Conservation (phyloP, 2,329 filamentous ascomycete genomes). For the Cercospora berteroae region DNA sequence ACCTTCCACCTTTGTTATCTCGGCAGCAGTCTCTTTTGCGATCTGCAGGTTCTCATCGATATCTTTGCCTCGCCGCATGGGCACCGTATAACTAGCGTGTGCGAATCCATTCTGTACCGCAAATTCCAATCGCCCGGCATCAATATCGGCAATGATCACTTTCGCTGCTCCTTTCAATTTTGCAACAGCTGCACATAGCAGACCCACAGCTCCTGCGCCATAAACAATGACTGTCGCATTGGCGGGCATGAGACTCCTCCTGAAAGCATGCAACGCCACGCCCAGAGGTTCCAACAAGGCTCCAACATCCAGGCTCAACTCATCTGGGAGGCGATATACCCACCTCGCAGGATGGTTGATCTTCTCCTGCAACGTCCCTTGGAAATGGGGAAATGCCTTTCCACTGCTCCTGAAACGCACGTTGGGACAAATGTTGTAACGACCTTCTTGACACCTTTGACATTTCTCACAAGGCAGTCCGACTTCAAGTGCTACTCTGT, state of each 20-base stretch:
- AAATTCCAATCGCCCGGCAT: constrained; percentile 56
- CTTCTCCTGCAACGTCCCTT: constrained; percentile 62
- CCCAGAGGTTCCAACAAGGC: constrained; percentile 61
- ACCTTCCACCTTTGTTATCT: constrained; percentile 41
- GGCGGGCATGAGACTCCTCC: constrained; percentile 51
- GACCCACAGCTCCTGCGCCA: constrained; percentile 61
- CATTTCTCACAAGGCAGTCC: constrained; percentile 75
- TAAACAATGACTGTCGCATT: constrained; percentile 56
- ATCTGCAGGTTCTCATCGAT: constrained; percentile 55
- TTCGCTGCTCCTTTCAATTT: constrained; percentile 53
- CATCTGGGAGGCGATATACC: constrained; percentile 58
- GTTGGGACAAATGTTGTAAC: constrained; percentile 62
- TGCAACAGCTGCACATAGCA: constrained; percentile 58
- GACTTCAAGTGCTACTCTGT: constrained; percentile 89
- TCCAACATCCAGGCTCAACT: constrained; percentile 55
- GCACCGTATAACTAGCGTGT: constrained; percentile 46
- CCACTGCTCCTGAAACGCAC: constrained; percentile 60
- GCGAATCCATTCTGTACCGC: constrained; percentile 53
- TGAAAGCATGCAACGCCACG: constrained; percentile 60
- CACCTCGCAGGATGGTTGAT: constrained; percentile 61
- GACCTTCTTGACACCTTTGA: constrained; percentile 53
- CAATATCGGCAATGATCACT: constrained; percentile 62
- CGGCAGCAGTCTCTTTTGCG: constrained; percentile 51
- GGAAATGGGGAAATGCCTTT: constrained; percentile 60
- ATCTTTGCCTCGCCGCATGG: constrained; percentile 47